These are phyloP conservation scores for Beta corolliflora DNA, from an alignment of 179 eudicot genomes.

Conservation along the genomic window DNA sequence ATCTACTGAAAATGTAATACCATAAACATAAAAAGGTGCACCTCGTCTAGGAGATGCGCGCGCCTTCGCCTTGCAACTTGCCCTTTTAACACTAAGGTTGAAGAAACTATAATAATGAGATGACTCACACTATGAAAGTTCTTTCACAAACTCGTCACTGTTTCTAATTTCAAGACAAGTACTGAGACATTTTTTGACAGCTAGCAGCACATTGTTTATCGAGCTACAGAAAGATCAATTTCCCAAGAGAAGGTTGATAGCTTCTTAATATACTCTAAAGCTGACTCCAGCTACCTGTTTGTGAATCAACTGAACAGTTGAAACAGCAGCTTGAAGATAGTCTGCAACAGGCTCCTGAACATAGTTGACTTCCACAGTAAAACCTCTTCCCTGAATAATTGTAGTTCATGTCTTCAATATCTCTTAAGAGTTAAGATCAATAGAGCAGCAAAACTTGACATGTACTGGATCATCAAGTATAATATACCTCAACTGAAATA, in stretches of 20 bases:
- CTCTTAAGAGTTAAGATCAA: slow-evolving; percentile 4
- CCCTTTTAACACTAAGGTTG: too few relatives aligned
- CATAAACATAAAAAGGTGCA: too few relatives aligned
- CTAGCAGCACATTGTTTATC: background rate
- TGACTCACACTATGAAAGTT: background rate
- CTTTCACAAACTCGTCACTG: background rate
- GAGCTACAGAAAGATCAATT: background rate
- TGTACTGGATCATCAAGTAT: slow-evolving; percentile 9
- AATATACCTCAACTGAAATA: slow-evolving; percentile 88
- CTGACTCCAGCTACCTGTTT: slow-evolving; percentile 55
- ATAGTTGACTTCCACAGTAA: slow-evolving; percentile 72
- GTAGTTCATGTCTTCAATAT: slow-evolving; percentile 9
- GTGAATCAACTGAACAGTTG: slow-evolving; percentile 81
- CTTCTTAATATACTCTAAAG: background rate
- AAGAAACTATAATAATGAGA: background rate
- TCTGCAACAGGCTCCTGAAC: slow-evolving; percentile 88
- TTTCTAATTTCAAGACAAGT: background rate
- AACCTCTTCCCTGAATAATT: slow-evolving; percentile 87
- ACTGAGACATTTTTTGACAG: background rate
- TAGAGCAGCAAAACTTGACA: slow-evolving; percentile 2
- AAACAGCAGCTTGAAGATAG: slow-evolving; percentile 89
- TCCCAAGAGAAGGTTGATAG: background rate
- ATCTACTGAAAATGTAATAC: too few relatives aligned
- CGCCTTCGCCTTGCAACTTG: too few relatives aligned
- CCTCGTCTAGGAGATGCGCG: too few relatives aligned